Conservation (phyloP, 169 alveolate species). For the Theileria equi region DNA sequence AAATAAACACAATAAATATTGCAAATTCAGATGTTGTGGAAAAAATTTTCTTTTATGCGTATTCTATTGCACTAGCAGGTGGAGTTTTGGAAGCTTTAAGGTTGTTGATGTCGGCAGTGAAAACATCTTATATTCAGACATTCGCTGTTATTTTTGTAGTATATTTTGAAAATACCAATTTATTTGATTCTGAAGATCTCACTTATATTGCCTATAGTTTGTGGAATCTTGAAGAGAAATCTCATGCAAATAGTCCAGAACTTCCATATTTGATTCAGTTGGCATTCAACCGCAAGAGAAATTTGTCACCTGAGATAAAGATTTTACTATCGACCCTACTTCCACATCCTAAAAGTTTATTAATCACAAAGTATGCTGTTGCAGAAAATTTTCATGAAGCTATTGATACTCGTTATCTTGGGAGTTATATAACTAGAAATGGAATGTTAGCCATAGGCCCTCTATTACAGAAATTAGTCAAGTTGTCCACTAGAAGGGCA, state of each 20-base stretch:
- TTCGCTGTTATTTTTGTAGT: slow-evolving; percentile 46
- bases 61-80: slow-evolving; percentile 56
- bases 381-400: slow-evolving; percentile 62
- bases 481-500: slow-evolving; percentile 38
- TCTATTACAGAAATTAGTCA: slow-evolving; percentile 53
- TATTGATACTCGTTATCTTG: slow-evolving; percentile 33
- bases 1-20: slow-evolving; percentile 19
- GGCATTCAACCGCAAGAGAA: slow-evolving; percentile 54
- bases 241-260: background rate
- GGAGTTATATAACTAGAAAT: slow-evolving; percentile 39
- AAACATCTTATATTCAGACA: slow-evolving; percentile 32
- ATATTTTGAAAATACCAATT: slow-evolving; percentile 31
- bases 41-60: slow-evolving; percentile 47
- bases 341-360: slow-evolving; percentile 23
- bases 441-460: slow-evolving; percentile 63
- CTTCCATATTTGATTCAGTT: slow-evolving; percentile 28
- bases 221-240: slow-evolving; percentile 47
- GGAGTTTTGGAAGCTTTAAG: slow-evolving; percentile 62
- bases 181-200: slow-evolving; percentile 47
- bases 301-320: slow-evolving; percentile 54
- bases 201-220: slow-evolving; percentile 34
- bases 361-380: slow-evolving; percentile 43
- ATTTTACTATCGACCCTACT: slow-evolving; percentile 49
- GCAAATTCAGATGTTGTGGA: slow-evolving; percentile 36
- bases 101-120: slow-evolving; percentile 50